These are phyloP conservation scores for Mariannaea elegans DNA, from an alignment of 2,329 filamentous ascomycete species.

Conservation along the genomic window DNA sequence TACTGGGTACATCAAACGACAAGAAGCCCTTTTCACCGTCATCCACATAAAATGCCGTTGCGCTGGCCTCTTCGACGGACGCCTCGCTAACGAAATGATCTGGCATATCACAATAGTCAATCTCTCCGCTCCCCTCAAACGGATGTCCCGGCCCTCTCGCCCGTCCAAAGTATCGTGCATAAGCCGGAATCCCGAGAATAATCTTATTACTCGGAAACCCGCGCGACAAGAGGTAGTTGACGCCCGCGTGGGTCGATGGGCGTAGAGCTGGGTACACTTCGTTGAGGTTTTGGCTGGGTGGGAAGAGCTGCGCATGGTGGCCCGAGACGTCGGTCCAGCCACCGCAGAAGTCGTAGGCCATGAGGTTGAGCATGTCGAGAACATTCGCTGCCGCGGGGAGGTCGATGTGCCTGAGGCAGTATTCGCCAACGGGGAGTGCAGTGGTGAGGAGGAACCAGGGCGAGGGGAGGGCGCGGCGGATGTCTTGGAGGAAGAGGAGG, in stretches of 20 bases:
- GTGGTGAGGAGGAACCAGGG: slow-evolving; percentile 67
- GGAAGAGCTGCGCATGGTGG: slow-evolving; percentile 70
- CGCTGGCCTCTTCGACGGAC: slow-evolving; percentile 58
- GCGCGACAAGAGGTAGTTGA: slow-evolving; percentile 61
- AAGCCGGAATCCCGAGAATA: slow-evolving; percentile 69
- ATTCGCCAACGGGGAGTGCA: slow-evolving; percentile 70
- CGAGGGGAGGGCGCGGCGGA: slow-evolving; percentile 63
- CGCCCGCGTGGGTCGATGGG: slow-evolving; percentile 62
- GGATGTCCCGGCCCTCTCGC: slow-evolving; percentile 62
- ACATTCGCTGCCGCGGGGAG: slow-evolving; percentile 58
- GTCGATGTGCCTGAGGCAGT: slow-evolving; percentile 69
- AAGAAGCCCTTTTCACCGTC: slow-evolving; percentile 59
- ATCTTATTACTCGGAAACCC: slow-evolving; percentile 67
- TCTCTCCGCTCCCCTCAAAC: slow-evolving; percentile 59
- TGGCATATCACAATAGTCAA: slow-evolving; percentile 71
- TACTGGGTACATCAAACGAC: slow-evolving; percentile 70
- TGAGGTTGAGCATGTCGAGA: slow-evolving; percentile 72
- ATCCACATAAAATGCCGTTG: slow-evolving; percentile 67
- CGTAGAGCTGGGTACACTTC: slow-evolving; percentile 41
- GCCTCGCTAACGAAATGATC: slow-evolving; percentile 54
- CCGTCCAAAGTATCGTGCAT: slow-evolving; percentile 68
- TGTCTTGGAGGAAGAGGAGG: slow-evolving; percentile 61
- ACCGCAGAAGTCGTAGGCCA: slow-evolving; percentile 75
- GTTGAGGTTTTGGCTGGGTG: slow-evolving; percentile 44
- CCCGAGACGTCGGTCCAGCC: slow-evolving; percentile 68